Evolutionary conservation across 257 asterid species (phyloP).

Genomic region (Fraxinus excelsior): DNA sequence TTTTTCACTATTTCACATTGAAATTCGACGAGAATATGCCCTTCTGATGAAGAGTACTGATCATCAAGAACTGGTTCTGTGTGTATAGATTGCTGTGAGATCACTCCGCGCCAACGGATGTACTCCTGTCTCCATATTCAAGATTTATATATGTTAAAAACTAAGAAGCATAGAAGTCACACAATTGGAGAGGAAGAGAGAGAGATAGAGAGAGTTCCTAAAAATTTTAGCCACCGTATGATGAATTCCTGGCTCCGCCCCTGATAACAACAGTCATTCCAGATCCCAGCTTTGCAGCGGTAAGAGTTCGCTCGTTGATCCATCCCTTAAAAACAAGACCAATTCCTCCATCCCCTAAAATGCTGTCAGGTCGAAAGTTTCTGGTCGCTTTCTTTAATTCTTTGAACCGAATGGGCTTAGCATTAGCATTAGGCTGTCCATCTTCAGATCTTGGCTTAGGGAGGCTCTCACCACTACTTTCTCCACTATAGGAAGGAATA

Average conservation of each 20-base stretch:
- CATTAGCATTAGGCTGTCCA: not conserved
- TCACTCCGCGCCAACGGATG: not conserved
- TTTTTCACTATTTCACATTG: not conserved
- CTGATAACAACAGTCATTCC: constrained; percentile 25
- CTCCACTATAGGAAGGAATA: not conserved
- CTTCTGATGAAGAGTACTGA: not conserved
- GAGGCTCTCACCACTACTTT: not conserved
- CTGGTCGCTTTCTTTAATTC: constrained; percentile 20
- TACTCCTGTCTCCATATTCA: not conserved
- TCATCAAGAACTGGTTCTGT: not conserved
- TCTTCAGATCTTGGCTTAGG: constrained; percentile 15
- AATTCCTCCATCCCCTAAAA: constrained; percentile 24
- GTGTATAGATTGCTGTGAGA: not conserved
- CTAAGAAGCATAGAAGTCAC: too few relatives aligned
- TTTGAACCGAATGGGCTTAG: not conserved
- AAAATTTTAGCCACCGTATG: too few relatives aligned
- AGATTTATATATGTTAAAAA: not conserved
- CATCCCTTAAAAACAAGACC: constrained; percentile 34
- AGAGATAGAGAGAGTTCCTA: too few relatives aligned
- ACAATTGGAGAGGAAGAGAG: too few relatives aligned
- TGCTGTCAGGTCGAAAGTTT: constrained; percentile 13
- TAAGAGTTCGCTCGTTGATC: constrained; percentile 27
- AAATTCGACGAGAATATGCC: not conserved
- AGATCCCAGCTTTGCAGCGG: constrained; percentile 31
- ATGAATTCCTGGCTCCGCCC: too few relatives aligned